Conservation (phyloP, 2,329 filamentous ascomycete species). For the Aspergillus sp. region DNA sequence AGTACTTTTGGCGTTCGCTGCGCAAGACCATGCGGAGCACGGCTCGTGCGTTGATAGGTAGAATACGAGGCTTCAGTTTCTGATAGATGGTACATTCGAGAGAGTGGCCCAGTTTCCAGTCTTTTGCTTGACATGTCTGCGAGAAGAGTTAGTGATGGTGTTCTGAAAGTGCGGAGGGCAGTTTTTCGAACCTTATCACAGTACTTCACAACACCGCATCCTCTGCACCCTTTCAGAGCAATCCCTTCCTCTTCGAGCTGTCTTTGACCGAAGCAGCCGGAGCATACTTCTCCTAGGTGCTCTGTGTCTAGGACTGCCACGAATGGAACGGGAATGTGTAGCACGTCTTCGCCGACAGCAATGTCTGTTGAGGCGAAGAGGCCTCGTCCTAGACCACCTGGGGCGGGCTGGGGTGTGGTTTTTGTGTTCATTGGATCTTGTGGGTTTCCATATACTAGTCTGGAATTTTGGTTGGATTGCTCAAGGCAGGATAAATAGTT, state of each 20-base stretch:
- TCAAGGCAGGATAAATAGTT: not conserved
- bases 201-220: constrained; percentile 60
- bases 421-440: constrained; percentile 18
- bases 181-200: constrained; percentile 55
- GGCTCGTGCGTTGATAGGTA: constrained; percentile 60
- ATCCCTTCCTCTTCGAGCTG: constrained; percentile 23
- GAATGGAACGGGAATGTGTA: constrained; percentile 54
- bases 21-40: constrained; percentile 56
- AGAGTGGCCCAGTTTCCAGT: constrained; percentile 62
- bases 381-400: constrained; percentile 50
- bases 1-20: constrained; percentile 37
- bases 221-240: constrained; percentile 57
- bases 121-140: constrained; percentile 59
- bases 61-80: constrained; percentile 45
- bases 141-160: not conserved
- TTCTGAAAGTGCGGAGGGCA: not conserved
- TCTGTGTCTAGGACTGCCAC: constrained; percentile 56
- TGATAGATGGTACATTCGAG: constrained; percentile 59
- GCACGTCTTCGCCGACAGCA: constrained; percentile 50
- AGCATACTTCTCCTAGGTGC: constrained; percentile 57
- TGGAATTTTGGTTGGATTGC: too few relatives aligned
- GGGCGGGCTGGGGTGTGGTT: constrained; percentile 26
- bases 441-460: too few relatives aligned
- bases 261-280: constrained; percentile 55
- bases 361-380: constrained; percentile 57